Conservation (phyloP, 176 grass and related monocot species). For the Thinopyrum elongatum region DNA sequence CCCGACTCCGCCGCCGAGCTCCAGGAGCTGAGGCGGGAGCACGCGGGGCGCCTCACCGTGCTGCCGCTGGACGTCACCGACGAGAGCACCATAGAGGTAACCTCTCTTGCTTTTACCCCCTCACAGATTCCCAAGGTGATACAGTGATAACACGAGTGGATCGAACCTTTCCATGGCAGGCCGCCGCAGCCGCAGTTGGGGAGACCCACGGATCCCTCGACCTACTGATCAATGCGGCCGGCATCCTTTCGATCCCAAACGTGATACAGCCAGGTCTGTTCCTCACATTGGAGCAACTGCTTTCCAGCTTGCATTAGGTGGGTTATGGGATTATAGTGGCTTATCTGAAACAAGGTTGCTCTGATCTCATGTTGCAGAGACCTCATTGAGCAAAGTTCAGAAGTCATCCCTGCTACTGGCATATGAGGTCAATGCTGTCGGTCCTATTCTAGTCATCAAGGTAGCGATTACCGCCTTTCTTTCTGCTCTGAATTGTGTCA, state of each 20-base stretch:
- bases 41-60: slow-evolving; percentile 56
- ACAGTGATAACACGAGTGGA: background rate
- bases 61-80: slow-evolving; percentile 78
- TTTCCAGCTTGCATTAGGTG: background rate
- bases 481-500: background rate
- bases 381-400: slow-evolving; percentile 77
- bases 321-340: background rate
- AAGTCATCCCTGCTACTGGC: slow-evolving; percentile 75
- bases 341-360: slow-evolving; percentile 3
- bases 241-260: slow-evolving; percentile 74
- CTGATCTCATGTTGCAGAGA: slow-evolving; percentile 47
- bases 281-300: background rate
- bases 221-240: slow-evolving; percentile 78
- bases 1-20: slow-evolving; percentile 53
- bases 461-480: slow-evolving; percentile 5
- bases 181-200: slow-evolving; percentile 47
- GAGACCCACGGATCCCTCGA: slow-evolving; percentile 64
- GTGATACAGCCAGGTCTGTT: slow-evolving; percentile 70
- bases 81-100: slow-evolving; percentile 72
- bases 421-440: slow-evolving; percentile 79
- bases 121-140: background rate
- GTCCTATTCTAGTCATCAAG: slow-evolving; percentile 77
- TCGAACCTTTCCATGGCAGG: slow-evolving; percentile 38
- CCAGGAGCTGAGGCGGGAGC: slow-evolving; percentile 48
- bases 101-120: background rate